Evolutionary conservation across 139 green algal genomes (phyloP), one percentile per base, ranked within the genome.

Genomic region (Chlorella sorokiniana): DNA sequence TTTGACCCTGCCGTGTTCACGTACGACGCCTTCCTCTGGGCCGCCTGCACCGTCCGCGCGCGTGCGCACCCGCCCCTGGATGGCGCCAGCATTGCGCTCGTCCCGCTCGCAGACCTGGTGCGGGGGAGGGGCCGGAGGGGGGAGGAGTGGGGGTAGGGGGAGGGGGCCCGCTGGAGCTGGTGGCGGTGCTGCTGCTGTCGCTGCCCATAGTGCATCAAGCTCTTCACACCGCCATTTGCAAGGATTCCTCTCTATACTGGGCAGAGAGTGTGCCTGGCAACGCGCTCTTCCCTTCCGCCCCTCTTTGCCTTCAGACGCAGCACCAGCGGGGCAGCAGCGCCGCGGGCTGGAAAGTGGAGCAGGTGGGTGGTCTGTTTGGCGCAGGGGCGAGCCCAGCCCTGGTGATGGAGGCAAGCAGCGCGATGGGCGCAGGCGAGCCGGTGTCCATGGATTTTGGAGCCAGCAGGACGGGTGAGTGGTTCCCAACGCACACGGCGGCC

Each of bases 101-200:
- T 96, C 54, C 95, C 95, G 0, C 37, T 96, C 20, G 91, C 89
- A 35, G 94, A 97, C 82, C 59, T 91, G 85, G 93, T 96, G 71
- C 42, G 89, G 1, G 29, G 40, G 25, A 3, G 6, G 42, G 27
- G 6, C 71, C 70, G 33, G 18, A n/a, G n/a, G n/a, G n/a, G n/a
- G n/a, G n/a, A n/a, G n/a, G n/a, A n/a, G n/a, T n/a, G n/a, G n/a
- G n/a, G n/a, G n/a, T n/a, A n/a, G n/a, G n/a, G n/a, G n/a, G n/a
- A n/a, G n/a, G n/a, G n/a, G n/a, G n/a, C n/a, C n/a, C n/a, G n/a
- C n/a, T n/a, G n/a, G n/a, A n/a, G n/a, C n/a, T n/a, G n/a, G n/a
- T n/a, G n/a, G n/a, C n/a, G n/a, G n/a, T n/a, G n/a, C n/a, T n/a
- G n/a, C n/a, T n/a, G n/a, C n/a, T n/a, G n/a, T n/a, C n/a, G n/a